Base-by-base conservation (phyloP, 192 early-diverging fungal genomes). In the Coemansia pectinata region DNA sequence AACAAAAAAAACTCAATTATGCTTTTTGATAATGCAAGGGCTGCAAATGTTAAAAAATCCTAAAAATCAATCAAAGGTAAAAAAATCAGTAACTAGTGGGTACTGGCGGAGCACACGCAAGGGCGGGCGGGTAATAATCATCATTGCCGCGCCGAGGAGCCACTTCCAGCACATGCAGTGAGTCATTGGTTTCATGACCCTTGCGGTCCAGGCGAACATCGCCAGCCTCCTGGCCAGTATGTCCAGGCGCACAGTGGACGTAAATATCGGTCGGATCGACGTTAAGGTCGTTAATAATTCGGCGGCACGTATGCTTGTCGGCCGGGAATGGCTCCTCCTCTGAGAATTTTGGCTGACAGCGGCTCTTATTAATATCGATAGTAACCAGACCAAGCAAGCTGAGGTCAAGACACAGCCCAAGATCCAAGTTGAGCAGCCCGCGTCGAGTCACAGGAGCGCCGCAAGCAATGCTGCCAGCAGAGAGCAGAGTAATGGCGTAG, bases 371-470 rank as follows among this genome's bases (percentile, higher is more conserved):
- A 19, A 72, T 71, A 39, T 71, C 75, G 12, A 71, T 61, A 11
- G 62, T 69, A 17, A 77, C 76, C 2, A 77, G 62, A 7, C 76
- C 70, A 7, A 77, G 76, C 2, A 72, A 21, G 8, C 58, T 72
- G 44, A 77, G 70, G 33, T 68, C 70, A 5, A 67, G 70, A 44
- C 76, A 77, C 19, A 72, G 66, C 17, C 70, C 66, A n/a, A 77
- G 70, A 64, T 77, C 76, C 31, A 77, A 58, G 38, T 77, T 66
- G 62, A 77, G 50, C 1, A 77, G 47, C 0, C 70, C 75, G 41
- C 75, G 75, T 1, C 64, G 69, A 19, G 61, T 39, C 11, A 77
- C 39, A 1, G 66, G 70, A 3, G 58, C 63, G 0, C 45, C 63
- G 4, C 21, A 48, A 6, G 38, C 53, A 36, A n/a, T 42, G 47